These are phyloP conservation scores for Chytridium lagenaria DNA, from an alignment of 371 early-diverging fungal species.

Conservation along the genomic window DNA sequence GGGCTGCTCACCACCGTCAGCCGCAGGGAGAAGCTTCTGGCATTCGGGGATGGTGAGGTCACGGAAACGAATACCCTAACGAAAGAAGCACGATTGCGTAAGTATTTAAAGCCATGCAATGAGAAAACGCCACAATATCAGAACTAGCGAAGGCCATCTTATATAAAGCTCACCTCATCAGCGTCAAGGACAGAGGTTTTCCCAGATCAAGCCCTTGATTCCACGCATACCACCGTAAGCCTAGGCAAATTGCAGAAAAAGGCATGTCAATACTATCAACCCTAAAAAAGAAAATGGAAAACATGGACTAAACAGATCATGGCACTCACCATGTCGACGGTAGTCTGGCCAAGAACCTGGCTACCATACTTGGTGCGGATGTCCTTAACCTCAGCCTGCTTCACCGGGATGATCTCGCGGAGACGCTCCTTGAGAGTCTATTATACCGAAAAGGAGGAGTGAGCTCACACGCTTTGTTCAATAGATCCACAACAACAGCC, in stretches of 20 bases:
- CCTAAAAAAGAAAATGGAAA: background rate
- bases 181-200: constrained; percentile 97
- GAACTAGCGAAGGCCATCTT: too few species aligned
- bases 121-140: too few species aligned
- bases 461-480: background rate
- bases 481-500: background rate
- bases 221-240: constrained; percentile 99
- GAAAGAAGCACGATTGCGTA: background rate
- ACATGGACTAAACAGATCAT: background rate
- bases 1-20: constrained; percentile 88
- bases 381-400: constrained; percentile 92
- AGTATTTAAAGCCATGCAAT: too few species aligned
- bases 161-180: too few species aligned
- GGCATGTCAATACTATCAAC: constrained; percentile 5
- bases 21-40: constrained; percentile 87
- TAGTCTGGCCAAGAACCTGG: constrained; percentile 91
- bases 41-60: constrained; percentile 96
- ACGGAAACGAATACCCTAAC: constrained; percentile 95
- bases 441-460: background rate
- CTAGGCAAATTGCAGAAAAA: constrained; percentile 27
- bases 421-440: constrained; percentile 89
- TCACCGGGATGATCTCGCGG: constrained; percentile 90
- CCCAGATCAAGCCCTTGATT: constrained; percentile 98
- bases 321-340: constrained; percentile 86
- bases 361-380: constrained; percentile 88